Evolutionary conservation across 2,329 filamentous ascomycete species (phyloP).

Genomic region (Zasmidium cellare): DNA sequence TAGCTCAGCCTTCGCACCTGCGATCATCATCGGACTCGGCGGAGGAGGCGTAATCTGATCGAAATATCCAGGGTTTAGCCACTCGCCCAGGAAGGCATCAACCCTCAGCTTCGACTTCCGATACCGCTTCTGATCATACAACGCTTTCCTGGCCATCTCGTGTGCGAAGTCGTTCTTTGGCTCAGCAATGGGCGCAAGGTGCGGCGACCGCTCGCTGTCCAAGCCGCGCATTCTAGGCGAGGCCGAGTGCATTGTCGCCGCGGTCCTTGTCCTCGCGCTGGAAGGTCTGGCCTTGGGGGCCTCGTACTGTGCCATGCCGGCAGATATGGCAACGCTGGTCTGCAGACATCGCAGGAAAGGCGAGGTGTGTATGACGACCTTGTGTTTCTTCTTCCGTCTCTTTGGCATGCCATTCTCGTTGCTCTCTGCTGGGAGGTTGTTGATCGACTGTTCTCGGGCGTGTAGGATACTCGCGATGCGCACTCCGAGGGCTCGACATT

Average conservation of each 20-base stretch:
- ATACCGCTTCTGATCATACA: conserved; percentile 37
- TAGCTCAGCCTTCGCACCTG: conserved; percentile 82
- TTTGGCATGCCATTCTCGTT: conserved; percentile 14
- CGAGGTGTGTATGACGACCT: conserved; percentile 86
- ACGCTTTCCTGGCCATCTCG: conserved; percentile 34
- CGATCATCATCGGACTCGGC: conserved; percentile 81
- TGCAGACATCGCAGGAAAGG: conserved; percentile 92
- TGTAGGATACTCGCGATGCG: conserved; percentile 75
- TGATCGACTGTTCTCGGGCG: conserved; percentile 49
- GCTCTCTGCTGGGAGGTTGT: conserved; percentile 25
- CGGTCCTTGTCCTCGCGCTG: conserved; percentile 27
- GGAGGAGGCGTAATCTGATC: conserved; percentile 89
- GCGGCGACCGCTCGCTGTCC: conserved; percentile 27
- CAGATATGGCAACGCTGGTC: conserved; percentile 83
- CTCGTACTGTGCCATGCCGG: conserved; percentile 74
- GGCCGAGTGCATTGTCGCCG: conserved; percentile 32
- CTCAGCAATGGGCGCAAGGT: conserved; percentile 36
- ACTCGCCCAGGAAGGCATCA: conserved; percentile 92
- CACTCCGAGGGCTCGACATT: conserved; percentile 76
- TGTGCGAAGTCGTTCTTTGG: conserved; percentile 40
- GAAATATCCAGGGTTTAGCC: conserved; percentile 91
- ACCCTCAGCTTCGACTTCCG: conserved; percentile 69
- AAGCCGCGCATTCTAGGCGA: conserved; percentile 33
- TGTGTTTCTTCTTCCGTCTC: conserved; percentile 57
- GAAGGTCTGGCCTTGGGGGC: conserved; percentile 32